Evolutionary conservation across 441 rosid genomes (phyloP).

Genomic region (Rhodomyrtus psidioides): DNA sequence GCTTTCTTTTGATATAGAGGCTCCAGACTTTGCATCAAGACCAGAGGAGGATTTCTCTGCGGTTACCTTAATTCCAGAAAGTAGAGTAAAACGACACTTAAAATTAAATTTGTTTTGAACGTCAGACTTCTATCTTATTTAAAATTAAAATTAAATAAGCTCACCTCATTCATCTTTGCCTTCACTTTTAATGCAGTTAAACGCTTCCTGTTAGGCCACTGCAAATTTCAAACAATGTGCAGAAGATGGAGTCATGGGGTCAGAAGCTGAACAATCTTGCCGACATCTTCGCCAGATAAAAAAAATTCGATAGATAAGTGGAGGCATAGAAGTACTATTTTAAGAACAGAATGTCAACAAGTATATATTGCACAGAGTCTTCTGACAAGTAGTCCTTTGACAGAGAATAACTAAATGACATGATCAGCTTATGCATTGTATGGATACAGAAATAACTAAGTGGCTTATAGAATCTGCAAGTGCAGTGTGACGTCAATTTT

Average conservation of each 20-base stretch:
- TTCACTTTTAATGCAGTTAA: constrained; percentile 25
- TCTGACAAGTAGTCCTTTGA: background rate
- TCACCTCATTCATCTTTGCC: constrained; percentile 60
- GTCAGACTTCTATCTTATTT: background rate
- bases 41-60: constrained; percentile 39
- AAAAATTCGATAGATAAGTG: background rate
- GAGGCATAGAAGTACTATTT: background rate
- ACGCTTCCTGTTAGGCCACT: constrained; percentile 33
- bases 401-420: background rate
- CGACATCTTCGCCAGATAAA: background rate
- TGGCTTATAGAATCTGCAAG: background rate
- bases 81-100: background rate
- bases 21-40: constrained; percentile 19
- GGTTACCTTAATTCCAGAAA: constrained; percentile 29
- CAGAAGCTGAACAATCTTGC: background rate
- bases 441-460: background rate
- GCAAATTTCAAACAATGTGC: constrained; percentile 1
- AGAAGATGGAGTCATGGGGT: background rate
- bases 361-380: background rate
- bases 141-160: background rate
- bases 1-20: constrained; percentile 26
- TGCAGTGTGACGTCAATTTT: background rate
- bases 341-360: background rate
- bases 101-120: background rate
- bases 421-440: background rate